Percentiles rank a stretch among this genome's conserved stretches.
phyloP scores from a whole-genome alignment of 2,329 filamentous ascomycete species.

The Penicillium verrucosum region DNA sequence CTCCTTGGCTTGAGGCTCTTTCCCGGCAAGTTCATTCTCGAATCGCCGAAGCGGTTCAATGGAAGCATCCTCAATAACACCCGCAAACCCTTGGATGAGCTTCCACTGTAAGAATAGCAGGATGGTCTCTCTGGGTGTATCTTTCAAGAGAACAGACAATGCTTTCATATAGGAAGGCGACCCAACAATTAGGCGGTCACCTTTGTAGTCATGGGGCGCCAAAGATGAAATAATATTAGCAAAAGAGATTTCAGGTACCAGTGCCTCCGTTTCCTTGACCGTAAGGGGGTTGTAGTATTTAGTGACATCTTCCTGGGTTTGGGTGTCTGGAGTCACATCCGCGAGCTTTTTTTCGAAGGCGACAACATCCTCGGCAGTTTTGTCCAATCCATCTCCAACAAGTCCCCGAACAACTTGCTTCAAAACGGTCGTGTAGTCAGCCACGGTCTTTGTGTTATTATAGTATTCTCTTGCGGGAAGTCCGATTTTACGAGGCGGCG shows the following conservation, averaged over 20 bases:
- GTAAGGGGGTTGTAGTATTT: constrained; percentile 65
- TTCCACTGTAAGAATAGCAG: constrained; percentile 66
- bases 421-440: constrained; percentile 50
- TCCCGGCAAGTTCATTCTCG: constrained; percentile 58
- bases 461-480: constrained; percentile 63
- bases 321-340: constrained; percentile 55
- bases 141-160: constrained; percentile 54
- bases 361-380: constrained; percentile 46
- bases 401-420: constrained; percentile 44
- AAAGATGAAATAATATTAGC: constrained; percentile 52
- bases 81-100: constrained; percentile 53
- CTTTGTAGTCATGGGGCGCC: constrained; percentile 50
- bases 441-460: constrained; percentile 52
- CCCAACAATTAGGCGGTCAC: constrained; percentile 56
- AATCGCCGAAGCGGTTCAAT: constrained; percentile 60
- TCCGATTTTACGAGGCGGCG: constrained; percentile 50
- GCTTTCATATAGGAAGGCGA: constrained; percentile 61
- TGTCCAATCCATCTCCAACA: constrained; percentile 26
- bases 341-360: constrained; percentile 61
- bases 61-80: constrained; percentile 57
- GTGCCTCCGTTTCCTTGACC: constrained; percentile 52
- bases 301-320: constrained; percentile 60
- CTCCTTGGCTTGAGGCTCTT: constrained; percentile 59
- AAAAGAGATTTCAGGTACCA: constrained; percentile 58
- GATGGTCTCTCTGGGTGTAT: constrained; percentile 55